Conservation (phyloP, 257 asterid genomes). For the Leonotis leonurus region DNA sequence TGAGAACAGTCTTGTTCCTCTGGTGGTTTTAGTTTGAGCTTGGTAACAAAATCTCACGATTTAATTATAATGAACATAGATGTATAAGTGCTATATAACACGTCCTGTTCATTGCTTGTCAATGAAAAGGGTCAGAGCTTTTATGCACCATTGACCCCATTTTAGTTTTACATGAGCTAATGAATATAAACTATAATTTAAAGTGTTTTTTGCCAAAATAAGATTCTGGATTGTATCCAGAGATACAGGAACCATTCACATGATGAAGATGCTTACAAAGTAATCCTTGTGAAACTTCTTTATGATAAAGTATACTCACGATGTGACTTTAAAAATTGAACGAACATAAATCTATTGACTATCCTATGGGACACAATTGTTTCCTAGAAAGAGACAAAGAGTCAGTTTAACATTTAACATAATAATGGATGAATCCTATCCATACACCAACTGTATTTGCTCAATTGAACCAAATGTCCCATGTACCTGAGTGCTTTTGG, state of each 20-base stretch:
- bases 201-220: neutral
- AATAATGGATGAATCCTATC: neutral
- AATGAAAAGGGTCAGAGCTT: neutral
- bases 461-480: neutral
- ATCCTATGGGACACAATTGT: conserved; percentile 12
- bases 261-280: neutral
- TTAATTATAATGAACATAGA: neutral
- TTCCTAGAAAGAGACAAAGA: neutral
- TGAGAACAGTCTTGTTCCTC: conserved; percentile 13
- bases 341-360: neutral
- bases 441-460: neutral
- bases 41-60: conserved; percentile 1
- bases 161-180: conserved; percentile 7
- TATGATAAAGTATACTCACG: neutral
- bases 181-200: neutral
- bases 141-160: neutral
- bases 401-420: neutral
- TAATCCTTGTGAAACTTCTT: neutral
- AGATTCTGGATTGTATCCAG: conserved; percentile 1
- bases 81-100: conserved; percentile 1
- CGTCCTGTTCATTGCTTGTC: neutral
- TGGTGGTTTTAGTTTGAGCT: conserved; percentile 2
- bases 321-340: neutral
- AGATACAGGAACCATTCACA: neutral
- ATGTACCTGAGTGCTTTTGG: neutral